phyloP scores from a whole-genome alignment of 2,329 filamentous ascomycete species.

The Arthrobotrys musiformis region DNA sequence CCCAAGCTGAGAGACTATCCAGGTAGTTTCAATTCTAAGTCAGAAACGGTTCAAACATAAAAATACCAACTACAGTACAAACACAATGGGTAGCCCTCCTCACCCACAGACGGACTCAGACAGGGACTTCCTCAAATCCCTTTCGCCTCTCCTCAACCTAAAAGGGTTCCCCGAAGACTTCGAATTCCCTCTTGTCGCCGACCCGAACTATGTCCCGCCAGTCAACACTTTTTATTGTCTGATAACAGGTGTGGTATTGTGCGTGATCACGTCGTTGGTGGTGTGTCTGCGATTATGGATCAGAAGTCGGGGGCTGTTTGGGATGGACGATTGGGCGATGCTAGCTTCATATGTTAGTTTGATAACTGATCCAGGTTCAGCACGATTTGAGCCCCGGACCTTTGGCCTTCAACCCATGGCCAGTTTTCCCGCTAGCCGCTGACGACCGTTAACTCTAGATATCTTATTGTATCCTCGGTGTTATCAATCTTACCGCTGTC shows the following conservation, averaged over 20 bases:
- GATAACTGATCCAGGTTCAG: too few species aligned
- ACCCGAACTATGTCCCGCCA: slow-evolving; percentile 23
- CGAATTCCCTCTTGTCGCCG: slow-evolving; percentile 6
- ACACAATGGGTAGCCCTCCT: background rate
- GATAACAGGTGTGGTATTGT: slow-evolving; percentile 10
- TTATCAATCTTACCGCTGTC: slow-evolving; percentile 17
- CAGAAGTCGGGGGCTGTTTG: slow-evolving; percentile 13
- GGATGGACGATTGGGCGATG: slow-evolving; percentile 44
- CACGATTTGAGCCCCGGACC: too few species aligned
- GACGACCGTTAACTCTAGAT: background rate
- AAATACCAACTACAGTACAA: background rate
- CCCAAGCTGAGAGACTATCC: too few species aligned
- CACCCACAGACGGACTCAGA: slow-evolving; percentile 35
- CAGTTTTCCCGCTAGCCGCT: background rate
- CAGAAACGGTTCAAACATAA: too few species aligned
- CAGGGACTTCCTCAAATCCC: slow-evolving; percentile 18
- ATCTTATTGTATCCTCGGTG: background rate
- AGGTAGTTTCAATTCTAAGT: too few species aligned
- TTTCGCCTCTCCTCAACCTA: slow-evolving; percentile 22
- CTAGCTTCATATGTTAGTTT: slow-evolving; percentile 24
- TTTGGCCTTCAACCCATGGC: too few species aligned
- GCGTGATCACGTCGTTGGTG: slow-evolving; percentile 1
- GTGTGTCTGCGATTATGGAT: slow-evolving; percentile 34
- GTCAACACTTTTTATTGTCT: slow-evolving; percentile 28
- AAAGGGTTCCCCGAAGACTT: slow-evolving; percentile 18